Base-by-base conservation (phyloP, 805 yeast species). In the Candida pini region DNA sequence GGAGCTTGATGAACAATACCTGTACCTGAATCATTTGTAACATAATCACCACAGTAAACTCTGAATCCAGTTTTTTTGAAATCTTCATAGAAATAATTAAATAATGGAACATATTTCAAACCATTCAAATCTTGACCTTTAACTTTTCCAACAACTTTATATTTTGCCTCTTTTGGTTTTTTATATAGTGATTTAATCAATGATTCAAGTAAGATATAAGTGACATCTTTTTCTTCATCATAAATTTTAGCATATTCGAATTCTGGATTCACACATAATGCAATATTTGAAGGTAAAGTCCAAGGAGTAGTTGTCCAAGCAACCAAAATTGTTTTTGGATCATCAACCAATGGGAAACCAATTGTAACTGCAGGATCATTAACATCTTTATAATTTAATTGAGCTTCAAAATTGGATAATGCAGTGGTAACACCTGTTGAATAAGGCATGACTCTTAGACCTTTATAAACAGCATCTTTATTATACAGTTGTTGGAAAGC, bases 221-320 rank as follows among this genome's bases (percentile, higher is more conserved):
- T 67, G 54, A 76, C 75, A 50, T 83, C 84, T 48, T 81, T 76
- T 45, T 78, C 87, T 66, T 90, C 97, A 58, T 92, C 97, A 50
- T 68, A 80, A 45, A 92, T 85, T 69, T 92, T 94, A 50, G 84
- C 83, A 55, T 92, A 92, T 64, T 88, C 97, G 43, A 87, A 78
- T 9, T 78, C 75, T 35, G 96, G 94, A 66, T 92, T 76, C 29
- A 92, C 97, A 55, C 95, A 89, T 43, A 92, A 73, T 10, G 89
- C 90, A 58, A 92, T 65, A 62, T 92, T 90, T 19, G 96, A 84
- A 27, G 98, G 98, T 56, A 92, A 71, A 33, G 99, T 94, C 99
- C 99, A 92, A 34, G 99, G 99, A 18, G 99, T 92, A 41, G 99
- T 92, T 29, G 99, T 92, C 99, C 99, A 92, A 8, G 97, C 97